These are phyloP conservation scores for Verticillium dahliae DNA, from an alignment of 2,329 filamentous ascomycete genomes.

Conservation along the genomic window DNA sequence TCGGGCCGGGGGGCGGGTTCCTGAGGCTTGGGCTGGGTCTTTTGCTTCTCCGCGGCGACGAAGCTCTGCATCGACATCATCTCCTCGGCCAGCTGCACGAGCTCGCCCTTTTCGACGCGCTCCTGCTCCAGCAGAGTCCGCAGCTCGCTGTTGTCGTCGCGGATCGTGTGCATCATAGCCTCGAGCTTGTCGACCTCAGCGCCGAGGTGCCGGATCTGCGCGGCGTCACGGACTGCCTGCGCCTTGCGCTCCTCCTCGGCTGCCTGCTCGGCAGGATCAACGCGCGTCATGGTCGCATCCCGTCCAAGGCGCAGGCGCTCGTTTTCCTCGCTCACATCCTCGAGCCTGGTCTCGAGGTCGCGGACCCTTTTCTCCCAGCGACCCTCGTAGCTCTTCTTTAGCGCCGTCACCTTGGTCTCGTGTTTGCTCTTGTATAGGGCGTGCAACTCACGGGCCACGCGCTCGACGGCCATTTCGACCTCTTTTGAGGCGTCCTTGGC, in stretches of 20 bases:
- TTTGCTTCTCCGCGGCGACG: constrained; percentile 18
- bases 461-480: constrained; percentile 79
- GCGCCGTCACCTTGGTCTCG: constrained; percentile 86
- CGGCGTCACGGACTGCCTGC: constrained; percentile 58
- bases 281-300: constrained; percentile 58
- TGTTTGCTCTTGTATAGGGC: constrained; percentile 94
- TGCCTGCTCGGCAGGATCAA: constrained; percentile 38
- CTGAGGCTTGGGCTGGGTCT: constrained; percentile 9
- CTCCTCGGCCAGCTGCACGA: constrained; percentile 76
- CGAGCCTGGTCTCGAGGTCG: constrained; percentile 68
- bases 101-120: constrained; percentile 75
- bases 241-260: constrained; percentile 45
- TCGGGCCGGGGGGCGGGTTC: constrained; percentile 11
- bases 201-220: constrained; percentile 62
- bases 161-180: constrained; percentile 63
- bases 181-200: constrained; percentile 71
- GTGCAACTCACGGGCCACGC: constrained; percentile 90
- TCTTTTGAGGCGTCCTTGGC: constrained; percentile 41
- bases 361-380: constrained; percentile 84
- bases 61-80: constrained; percentile 66
- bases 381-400: constrained; percentile 79
- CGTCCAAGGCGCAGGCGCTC: constrained; percentile 62
- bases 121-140: constrained; percentile 63
- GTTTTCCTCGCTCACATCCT: constrained; percentile 65
- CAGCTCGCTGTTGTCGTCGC: constrained; percentile 62